Percentiles rank a stretch among this genome's conserved stretches.
phyloP scores from a whole-genome alignment of 2,329 filamentous ascomycete species.

The Fusarium tricinctum region DNA sequence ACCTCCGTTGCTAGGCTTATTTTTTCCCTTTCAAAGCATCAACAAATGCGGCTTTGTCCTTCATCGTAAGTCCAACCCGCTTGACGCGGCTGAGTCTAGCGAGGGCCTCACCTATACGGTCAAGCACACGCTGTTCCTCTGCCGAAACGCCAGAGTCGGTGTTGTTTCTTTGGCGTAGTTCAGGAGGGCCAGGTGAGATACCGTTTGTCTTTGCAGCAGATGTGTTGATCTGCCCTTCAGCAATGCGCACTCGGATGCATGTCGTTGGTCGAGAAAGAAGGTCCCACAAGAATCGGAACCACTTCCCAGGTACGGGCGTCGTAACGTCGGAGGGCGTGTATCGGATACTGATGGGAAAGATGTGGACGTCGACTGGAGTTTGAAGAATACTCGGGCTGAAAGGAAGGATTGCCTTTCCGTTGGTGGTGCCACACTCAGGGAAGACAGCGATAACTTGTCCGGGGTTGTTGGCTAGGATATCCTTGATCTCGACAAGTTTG shows the following conservation, averaged over 20 bases:
- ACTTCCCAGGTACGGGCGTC: conserved; percentile 84
- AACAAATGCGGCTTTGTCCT: conserved; percentile 87
- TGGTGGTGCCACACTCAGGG: conserved; percentile 94
- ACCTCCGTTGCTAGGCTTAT: conserved; percentile 2
- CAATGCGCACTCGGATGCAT: conserved; percentile 90
- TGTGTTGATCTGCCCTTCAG: conserved; percentile 75
- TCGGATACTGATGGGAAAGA: conserved; percentile 91
- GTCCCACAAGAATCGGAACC: conserved; percentile 84
- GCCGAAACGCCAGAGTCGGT: conserved; percentile 55
- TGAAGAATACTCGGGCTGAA: conserved; percentile 83
- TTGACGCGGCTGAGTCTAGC: conserved; percentile 91
- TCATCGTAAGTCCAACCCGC: conserved; percentile 84
- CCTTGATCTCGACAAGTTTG: conserved; percentile 71
- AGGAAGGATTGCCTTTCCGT: conserved; percentile 89
- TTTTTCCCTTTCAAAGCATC: conserved; percentile 70
- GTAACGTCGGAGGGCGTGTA: conserved; percentile 93
- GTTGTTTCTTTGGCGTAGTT: conserved; percentile 49
- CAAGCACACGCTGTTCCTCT: conserved; percentile 79
- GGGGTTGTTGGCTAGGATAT: conserved; percentile 77
- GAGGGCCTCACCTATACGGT: conserved; percentile 85
- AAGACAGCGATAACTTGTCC: conserved; percentile 86
- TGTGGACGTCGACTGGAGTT: conserved; percentile 75
- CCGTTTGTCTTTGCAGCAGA: conserved; percentile 57
- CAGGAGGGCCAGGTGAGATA: conserved; percentile 47
- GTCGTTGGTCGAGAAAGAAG: conserved; percentile 88